Evolutionary conservation across 495 filamentous ascomycete genomes (phyloP).

Genomic region (Trichoderma orchidacearum): DNA sequence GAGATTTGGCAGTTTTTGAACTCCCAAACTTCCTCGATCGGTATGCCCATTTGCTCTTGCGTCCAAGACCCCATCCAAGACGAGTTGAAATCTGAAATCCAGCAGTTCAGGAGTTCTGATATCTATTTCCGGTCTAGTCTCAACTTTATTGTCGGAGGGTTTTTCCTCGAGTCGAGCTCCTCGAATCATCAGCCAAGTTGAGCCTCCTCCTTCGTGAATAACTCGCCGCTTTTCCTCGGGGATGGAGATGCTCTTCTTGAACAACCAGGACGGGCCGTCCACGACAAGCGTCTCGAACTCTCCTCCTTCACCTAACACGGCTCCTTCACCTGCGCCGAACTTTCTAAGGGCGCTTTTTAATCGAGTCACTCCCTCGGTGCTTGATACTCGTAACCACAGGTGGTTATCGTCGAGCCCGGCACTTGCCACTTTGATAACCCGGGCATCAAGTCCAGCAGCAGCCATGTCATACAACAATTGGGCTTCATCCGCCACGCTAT

Average conservation of each 20-base stretch:
- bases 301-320: conserved; percentile 80
- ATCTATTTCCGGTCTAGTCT: conserved; percentile 5
- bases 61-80: conserved; percentile 5
- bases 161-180: conserved; percentile 45
- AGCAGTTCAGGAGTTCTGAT: conserved; percentile 33
- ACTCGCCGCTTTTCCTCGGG: conserved; percentile 35
- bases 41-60: neutral
- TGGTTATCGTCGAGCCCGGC: conserved; percentile 72
- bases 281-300: conserved; percentile 93
- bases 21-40: neutral
- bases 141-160: conserved; percentile 1
- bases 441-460: conserved; percentile 57
- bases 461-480: conserved; percentile 72
- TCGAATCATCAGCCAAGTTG: conserved; percentile 45
- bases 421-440: conserved; percentile 89
- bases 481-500: conserved; percentile 18
- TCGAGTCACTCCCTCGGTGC: conserved; percentile 30
- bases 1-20: neutral
- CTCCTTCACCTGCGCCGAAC: conserved; percentile 54
- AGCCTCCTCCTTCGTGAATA: conserved; percentile 56
- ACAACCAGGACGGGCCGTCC: conserved; percentile 59
- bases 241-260: conserved; percentile 57
- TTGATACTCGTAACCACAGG: conserved; percentile 70
- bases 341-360: conserved; percentile 50
- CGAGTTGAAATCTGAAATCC: conserved; percentile 27